Percentiles rank a stretch among this genome's conserved stretches.
phyloP scores from a whole-genome alignment of 2,329 filamentous ascomycete species.

The Coniochaeta prunicola region DNA sequence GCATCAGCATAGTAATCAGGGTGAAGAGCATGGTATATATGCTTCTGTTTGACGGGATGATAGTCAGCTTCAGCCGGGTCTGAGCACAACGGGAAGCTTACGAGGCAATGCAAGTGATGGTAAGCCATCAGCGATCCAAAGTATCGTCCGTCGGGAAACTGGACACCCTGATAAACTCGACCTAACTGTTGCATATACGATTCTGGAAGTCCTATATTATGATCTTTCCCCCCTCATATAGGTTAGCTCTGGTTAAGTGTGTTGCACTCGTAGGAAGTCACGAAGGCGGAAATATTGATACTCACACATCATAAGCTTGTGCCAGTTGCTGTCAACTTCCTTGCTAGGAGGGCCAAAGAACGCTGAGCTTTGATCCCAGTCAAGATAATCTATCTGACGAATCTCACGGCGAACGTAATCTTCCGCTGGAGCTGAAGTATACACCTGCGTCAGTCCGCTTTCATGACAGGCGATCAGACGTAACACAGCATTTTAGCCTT shows the following conservation, averaged over 20 bases:
- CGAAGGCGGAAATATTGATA: not conserved
- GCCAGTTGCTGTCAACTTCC: slow-evolving; percentile 5
- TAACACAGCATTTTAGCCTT: not conserved
- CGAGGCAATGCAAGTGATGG: slow-evolving; percentile 4
- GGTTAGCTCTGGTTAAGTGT: too few species aligned
- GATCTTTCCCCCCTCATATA: too few species aligned
- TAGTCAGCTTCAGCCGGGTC: not conserved
- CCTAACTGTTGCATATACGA: slow-evolving; percentile 1
- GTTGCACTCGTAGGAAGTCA: not conserved
- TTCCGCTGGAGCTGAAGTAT: not conserved
- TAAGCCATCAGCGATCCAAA: slow-evolving; percentile 5
- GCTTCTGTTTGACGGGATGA: not conserved
- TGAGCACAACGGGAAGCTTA: not conserved
- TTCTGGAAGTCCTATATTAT: slow-evolving; percentile 2
- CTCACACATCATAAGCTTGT: slow-evolving; percentile 2
- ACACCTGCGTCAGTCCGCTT: not conserved
- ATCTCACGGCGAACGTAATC: slow-evolving; percentile 4
- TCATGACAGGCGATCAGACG: not conserved
- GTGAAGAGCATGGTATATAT: slow-evolving; percentile 1
- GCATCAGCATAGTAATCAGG: not conserved
- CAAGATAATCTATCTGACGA: slow-evolving; percentile 2
- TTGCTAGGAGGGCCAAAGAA: slow-evolving; percentile 4
- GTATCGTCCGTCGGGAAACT: slow-evolving; percentile 4
- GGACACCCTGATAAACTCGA: not conserved
- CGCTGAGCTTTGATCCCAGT: slow-evolving; percentile 1